phyloP scores from a whole-genome alignment of 192 early-diverging fungal genomes.

The Haplosporangium gracile region DNA sequence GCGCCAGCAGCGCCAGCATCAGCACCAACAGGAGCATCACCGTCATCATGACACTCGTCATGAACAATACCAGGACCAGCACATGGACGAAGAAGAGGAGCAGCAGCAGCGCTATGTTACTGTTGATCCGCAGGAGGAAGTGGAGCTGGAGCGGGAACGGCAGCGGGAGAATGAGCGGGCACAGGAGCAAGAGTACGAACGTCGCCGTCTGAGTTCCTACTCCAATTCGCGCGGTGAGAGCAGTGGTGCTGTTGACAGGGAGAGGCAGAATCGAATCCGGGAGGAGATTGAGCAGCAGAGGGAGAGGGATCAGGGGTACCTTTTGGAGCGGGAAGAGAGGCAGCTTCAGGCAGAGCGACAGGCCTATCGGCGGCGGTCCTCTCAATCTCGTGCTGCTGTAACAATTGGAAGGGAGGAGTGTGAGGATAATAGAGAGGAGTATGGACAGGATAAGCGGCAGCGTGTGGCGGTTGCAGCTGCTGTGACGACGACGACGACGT shows the following conservation, averaged over 20 bases:
- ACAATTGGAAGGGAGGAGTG: background rate
- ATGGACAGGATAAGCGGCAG: background rate
- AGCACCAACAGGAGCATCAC: background rate
- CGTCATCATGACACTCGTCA: background rate
- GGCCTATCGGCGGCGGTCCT: background rate
- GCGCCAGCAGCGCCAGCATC: background rate
- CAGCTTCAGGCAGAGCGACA: slow-evolving; percentile 5
- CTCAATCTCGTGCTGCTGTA: background rate
- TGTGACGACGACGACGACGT: too few relatives aligned
- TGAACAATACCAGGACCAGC: background rate
- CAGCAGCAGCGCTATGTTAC: background rate
- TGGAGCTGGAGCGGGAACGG: slow-evolving; percentile 12
- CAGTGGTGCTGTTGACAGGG: background rate
- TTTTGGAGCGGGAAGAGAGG: background rate
- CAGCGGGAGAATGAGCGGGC: slow-evolving; percentile 19
- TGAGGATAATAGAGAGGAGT: background rate
- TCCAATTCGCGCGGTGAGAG: background rate
- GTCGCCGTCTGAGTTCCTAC: background rate
- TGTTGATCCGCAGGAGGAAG: slow-evolving; percentile 7
- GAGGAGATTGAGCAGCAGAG: slow-evolving; percentile 36
- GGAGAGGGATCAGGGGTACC: slow-evolving; percentile 1
- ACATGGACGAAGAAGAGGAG: background rate
- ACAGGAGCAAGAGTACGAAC: slow-evolving; percentile 15
- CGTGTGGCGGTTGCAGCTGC: background rate
- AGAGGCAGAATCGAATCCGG: slow-evolving; percentile 20